A percentile compares a stretch with the other conserved stretches of the same genome.
phyloP scores from a whole-genome alignment of 208 protist genomes.

The Leishmania lainsoni region DNA sequence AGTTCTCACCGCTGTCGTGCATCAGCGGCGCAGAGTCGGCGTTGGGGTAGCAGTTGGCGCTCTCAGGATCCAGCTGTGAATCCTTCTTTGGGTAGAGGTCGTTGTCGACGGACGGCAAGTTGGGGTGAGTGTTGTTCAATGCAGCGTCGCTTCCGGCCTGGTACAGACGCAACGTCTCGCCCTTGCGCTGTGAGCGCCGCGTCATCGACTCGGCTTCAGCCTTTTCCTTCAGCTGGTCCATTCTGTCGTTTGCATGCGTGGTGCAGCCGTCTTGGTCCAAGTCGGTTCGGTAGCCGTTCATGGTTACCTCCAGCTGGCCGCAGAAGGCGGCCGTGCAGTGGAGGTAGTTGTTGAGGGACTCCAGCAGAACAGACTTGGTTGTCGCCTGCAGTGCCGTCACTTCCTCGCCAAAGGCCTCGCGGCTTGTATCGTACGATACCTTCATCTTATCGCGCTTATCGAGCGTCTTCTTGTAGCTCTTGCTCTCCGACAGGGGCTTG shows the following conservation, averaged over 20 bases:
- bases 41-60: background rate
- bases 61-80: background rate
- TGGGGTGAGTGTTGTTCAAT: background rate
- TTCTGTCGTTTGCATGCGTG: constrained; percentile 11
- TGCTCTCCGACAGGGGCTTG: constrained; percentile 54
- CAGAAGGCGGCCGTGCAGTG: constrained; percentile 48
- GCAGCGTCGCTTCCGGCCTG: background rate
- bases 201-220: constrained; percentile 29
- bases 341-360: constrained; percentile 60
- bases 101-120: constrained; percentile 12
- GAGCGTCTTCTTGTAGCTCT: constrained; percentile 49
- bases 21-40: background rate
- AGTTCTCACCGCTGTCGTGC: background rate
- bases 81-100: constrained; percentile 22
- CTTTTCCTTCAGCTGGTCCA: constrained; percentile 40
- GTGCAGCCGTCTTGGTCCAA: constrained; percentile 8
- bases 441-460: constrained; percentile 51
- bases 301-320: constrained; percentile 49
- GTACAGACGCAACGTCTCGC: background rate
- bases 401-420: constrained; percentile 33
- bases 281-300: constrained; percentile 56
- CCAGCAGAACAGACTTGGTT: constrained; percentile 26
- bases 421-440: constrained; percentile 37
- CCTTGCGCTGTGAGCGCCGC: constrained; percentile 18
- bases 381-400: constrained; percentile 34